Conservation (phyloP, 164 flowering plant species). For the Piper betle region DNA sequence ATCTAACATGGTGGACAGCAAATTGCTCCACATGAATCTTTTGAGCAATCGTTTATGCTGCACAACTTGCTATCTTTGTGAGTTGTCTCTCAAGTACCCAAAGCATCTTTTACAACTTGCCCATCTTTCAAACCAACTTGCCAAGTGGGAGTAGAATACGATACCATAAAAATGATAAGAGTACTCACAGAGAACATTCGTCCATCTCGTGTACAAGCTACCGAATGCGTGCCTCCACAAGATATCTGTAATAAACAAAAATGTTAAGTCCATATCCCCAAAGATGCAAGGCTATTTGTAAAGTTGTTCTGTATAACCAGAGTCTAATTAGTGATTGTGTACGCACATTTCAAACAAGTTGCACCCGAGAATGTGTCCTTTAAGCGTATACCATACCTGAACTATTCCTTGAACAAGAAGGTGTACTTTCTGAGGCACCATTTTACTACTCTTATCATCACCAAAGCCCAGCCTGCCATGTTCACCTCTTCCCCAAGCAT, state of each 20-base stretch:
- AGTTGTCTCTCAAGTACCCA: too few relatives aligned
- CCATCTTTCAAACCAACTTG: too few relatives aligned
- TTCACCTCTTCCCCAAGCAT: conserved; percentile 99
- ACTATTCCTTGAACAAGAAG: conserved; percentile 70
- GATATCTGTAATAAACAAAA: conserved; percentile 41
- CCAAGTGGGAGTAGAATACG: not conserved
- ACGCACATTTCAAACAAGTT: not conserved
- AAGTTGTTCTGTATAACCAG: too few relatives aligned
- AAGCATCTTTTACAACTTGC: too few relatives aligned
- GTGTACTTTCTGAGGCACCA: conserved; percentile 92
- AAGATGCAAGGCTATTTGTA: too few relatives aligned
- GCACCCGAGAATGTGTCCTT: not conserved
- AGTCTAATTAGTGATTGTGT: too few relatives aligned
- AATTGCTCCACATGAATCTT: not conserved
- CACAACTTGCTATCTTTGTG: not conserved
- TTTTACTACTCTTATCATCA: conserved; percentile 99
- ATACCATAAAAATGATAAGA: not conserved
- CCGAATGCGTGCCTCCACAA: conserved; percentile 99
- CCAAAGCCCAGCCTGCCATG: conserved; percentile 99
- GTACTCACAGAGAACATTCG: conserved; percentile 81
- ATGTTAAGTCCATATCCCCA: too few relatives aligned
- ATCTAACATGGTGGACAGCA: not conserved
- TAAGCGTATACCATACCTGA: conserved; percentile 40
- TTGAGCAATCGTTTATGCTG: too few relatives aligned
- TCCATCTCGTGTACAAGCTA: conserved; percentile 84